A percentile compares a stretch with the other conserved stretches of the same genome.
Evolutionary conservation across 169 alveolate genomes (phyloP).

Genomic region (Cryptosporidium muris): DNA sequence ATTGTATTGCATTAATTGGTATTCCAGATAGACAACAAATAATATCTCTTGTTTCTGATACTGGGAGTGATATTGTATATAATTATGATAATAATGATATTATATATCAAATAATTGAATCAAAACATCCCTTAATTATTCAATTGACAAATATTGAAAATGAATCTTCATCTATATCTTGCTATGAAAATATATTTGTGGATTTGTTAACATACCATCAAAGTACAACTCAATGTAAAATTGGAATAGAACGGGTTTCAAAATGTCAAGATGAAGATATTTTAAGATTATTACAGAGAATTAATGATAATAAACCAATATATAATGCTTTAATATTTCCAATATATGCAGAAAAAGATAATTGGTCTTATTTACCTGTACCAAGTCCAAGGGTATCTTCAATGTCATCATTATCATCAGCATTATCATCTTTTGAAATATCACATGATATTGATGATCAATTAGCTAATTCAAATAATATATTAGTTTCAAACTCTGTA

Average conservation of each 20-base stretch:
- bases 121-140: slow-evolving; percentile 52
- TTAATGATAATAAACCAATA: slow-evolving; percentile 37
- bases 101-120: slow-evolving; percentile 46
- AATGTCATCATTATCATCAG: slow-evolving; percentile 53
- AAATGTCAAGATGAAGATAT: slow-evolving; percentile 42
- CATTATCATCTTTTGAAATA: slow-evolving; percentile 62
- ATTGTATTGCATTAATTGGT: slow-evolving; percentile 66
- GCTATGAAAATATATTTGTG: slow-evolving; percentile 25
- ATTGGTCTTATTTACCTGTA: slow-evolving; percentile 67
- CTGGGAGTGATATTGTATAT: slow-evolving; percentile 47
- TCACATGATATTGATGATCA: slow-evolving; percentile 37
- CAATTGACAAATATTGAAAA: slow-evolving; percentile 26
- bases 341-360: slow-evolving; percentile 65
- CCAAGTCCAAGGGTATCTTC: slow-evolving; percentile 66
- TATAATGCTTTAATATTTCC: slow-evolving; percentile 67
- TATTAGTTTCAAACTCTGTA: slow-evolving; percentile 9
- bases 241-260: neutral
- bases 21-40: slow-evolving; percentile 69
- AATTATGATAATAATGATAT: slow-evolving; percentile 46
- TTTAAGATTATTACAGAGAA: slow-evolving; percentile 40
- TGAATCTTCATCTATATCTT: slow-evolving; percentile 1
- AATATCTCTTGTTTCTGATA: slow-evolving; percentile 53
- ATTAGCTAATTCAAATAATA: slow-evolving; percentile 11
- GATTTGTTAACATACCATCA: neutral
- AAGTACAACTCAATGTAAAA: slow-evolving; percentile 14